phyloP scores from a whole-genome alignment of 306 rosid species.

The Acacia acuminata region DNA sequence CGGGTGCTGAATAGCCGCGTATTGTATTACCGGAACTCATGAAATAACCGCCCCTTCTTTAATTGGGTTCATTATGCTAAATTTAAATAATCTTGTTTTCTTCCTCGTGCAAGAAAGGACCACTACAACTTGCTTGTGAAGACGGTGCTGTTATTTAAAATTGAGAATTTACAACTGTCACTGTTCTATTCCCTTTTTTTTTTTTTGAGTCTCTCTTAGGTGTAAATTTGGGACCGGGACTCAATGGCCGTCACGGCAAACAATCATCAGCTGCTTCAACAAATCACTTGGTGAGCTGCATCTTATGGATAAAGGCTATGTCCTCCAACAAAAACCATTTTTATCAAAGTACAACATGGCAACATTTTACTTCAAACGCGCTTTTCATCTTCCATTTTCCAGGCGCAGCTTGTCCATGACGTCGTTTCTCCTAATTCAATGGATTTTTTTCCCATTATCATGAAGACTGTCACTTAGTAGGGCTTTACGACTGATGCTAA shows the following conservation, averaged over 20 bases:
- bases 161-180: slow-evolving; percentile 32
- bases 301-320: background rate
- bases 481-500: background rate
- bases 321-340: background rate
- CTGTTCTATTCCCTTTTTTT: slow-evolving; percentile 14
- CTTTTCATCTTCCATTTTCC: background rate
- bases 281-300: background rate
- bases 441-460: background rate
- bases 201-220: background rate
- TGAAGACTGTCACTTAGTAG: background rate
- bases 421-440: background rate
- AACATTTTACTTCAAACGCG: background rate
- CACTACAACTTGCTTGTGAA: background rate
- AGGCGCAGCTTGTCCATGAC: background rate
- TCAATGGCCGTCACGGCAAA: slow-evolving; percentile 34
- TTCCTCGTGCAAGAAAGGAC: background rate
- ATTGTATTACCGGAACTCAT: slow-evolving; percentile 19
- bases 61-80: slow-evolving; percentile 26
- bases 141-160: slow-evolving; percentile 25
- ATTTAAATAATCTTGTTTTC: background rate
- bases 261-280: background rate
- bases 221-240: slow-evolving; percentile 10
- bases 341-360: background rate
- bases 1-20: slow-evolving; percentile 27
- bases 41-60: background rate